A percentile compares a stretch with the other conserved stretches of the same genome.
Evolutionary conservation across 176 grass and related monocot species (phyloP).

Genomic region (Zoysia pacifica): DNA sequence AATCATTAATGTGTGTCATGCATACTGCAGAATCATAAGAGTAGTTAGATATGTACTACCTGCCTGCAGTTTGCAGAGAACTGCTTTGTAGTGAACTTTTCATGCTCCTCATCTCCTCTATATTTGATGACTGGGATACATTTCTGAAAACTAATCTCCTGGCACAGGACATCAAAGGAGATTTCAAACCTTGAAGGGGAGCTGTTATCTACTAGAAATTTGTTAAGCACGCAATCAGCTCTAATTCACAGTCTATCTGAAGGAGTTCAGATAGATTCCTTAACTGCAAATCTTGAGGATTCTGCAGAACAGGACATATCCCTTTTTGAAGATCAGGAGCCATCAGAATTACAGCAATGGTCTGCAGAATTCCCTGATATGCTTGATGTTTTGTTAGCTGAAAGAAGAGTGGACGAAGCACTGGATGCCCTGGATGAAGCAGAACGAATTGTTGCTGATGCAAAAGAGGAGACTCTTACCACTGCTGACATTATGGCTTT

Average conservation of each 20-base stretch:
- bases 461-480: conserved; percentile 53
- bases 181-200: conserved; percentile 95
- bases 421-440: conserved; percentile 86
- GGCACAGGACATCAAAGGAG: conserved; percentile 85
- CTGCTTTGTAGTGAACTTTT: background rate
- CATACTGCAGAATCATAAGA: background rate
- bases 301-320: conserved; percentile 46
- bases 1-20: conserved; percentile 10
- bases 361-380: conserved; percentile 70
- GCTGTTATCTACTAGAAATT: conserved; percentile 77
- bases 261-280: conserved; percentile 75
- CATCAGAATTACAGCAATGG: conserved; percentile 79
- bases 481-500: conserved; percentile 55
- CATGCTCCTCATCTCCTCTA: background rate
- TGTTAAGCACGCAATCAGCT: conserved; percentile 69
- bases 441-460: conserved; percentile 59
- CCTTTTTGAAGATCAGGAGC: conserved; percentile 63
- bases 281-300: conserved; percentile 47
- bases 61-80: background rate
- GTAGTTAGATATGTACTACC: background rate
- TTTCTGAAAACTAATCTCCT: conserved; percentile 39
- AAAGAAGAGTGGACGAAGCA: conserved; percentile 88
- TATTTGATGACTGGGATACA: conserved; percentile 3
- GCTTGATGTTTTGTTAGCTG: conserved; percentile 80
- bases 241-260: conserved; percentile 81